A percentile compares a stretch with the other conserved stretches of the same genome.
phyloP scores from a whole-genome alignment of 2,329 filamentous ascomycete species.

The Ceratocystis lukuohia region DNA sequence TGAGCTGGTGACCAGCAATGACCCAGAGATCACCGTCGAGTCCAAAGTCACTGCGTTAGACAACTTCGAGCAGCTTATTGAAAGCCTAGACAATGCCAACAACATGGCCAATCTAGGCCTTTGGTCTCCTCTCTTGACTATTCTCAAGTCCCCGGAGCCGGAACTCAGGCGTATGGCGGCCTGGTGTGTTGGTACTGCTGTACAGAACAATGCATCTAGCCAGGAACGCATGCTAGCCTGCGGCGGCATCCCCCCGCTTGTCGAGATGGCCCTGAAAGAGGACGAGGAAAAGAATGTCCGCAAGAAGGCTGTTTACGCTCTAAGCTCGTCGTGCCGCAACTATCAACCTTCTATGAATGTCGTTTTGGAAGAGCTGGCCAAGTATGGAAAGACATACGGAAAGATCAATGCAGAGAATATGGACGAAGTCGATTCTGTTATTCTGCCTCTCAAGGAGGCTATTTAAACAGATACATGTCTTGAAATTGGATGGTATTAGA shows the following conservation, averaged over 20 bases:
- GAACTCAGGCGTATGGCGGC: slow-evolving; percentile 74
- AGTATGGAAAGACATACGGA: slow-evolving; percentile 40
- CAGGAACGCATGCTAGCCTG: slow-evolving; percentile 56
- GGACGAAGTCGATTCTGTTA: slow-evolving; percentile 67
- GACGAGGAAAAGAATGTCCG: slow-evolving; percentile 52
- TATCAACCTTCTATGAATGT: slow-evolving; percentile 71
- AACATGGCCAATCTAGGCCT: slow-evolving; percentile 67
- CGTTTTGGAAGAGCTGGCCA: slow-evolving; percentile 47
- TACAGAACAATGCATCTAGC: slow-evolving; percentile 83
- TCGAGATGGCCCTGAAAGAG: slow-evolving; percentile 47
- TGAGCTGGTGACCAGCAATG: slow-evolving; percentile 52
- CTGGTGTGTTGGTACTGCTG: slow-evolving; percentile 89
- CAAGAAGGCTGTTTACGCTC: slow-evolving; percentile 77
- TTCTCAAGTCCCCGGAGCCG: slow-evolving; percentile 52
- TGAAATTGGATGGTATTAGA: not conserved
- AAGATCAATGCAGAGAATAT: slow-evolving; percentile 75
- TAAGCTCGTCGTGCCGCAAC: slow-evolving; percentile 77
- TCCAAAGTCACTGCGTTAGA: slow-evolving; percentile 77
- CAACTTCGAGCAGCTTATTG: slow-evolving; percentile 87
- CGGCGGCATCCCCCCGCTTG: slow-evolving; percentile 58
- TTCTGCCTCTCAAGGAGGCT: slow-evolving; percentile 41
- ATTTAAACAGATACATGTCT: not conserved
- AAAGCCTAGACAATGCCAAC: slow-evolving; percentile 92
- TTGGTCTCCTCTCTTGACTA: slow-evolving; percentile 66
- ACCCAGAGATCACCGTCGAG: slow-evolving; percentile 52